phyloP scores from a whole-genome alignment of 2,329 filamentous ascomycete genomes.

The Sarocladium oryzae region DNA sequence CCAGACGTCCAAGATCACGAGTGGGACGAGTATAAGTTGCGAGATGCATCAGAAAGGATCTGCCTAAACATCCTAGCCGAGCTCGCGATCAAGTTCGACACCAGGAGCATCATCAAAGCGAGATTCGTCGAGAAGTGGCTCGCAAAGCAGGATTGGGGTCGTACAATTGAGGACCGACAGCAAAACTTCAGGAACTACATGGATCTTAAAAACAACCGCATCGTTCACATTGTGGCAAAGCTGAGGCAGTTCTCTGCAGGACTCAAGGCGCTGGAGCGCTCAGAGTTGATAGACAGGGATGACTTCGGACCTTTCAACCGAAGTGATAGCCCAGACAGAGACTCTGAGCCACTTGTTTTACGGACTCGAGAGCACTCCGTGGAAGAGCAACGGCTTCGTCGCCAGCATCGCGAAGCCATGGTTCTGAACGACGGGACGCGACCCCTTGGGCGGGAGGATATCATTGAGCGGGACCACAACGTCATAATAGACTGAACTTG shows the following conservation, averaged over 20 bases:
- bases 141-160: conserved; percentile 64
- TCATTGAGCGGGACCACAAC: conserved; percentile 60
- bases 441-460: conserved; percentile 67
- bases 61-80: conserved; percentile 52
- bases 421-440: conserved; percentile 82
- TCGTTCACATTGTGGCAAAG: conserved; percentile 44
- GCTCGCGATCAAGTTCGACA: conserved; percentile 53
- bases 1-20: conserved; percentile 47
- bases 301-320: conserved; percentile 17
- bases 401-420: conserved; percentile 80
- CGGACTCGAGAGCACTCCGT: conserved; percentile 44
- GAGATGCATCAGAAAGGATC: conserved; percentile 55
- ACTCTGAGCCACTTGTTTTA: conserved; percentile 18
- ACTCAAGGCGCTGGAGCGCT: conserved; percentile 42
- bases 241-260: conserved; percentile 45
- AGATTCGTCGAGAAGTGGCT: conserved; percentile 68
- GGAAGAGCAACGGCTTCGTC: conserved; percentile 65
- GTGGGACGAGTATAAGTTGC: conserved; percentile 57
- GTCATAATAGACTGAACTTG: conserved; percentile 1
- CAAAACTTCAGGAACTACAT: conserved; percentile 48
- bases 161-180: conserved; percentile 42
- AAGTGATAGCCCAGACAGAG: conserved; percentile 21
- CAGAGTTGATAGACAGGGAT: conserved; percentile 36
- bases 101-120: conserved; percentile 52
- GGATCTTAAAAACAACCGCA: conserved; percentile 42